phyloP scores from a whole-genome alignment of 31 red algal genomes.

The Porphyra umbilicalis region DNA sequence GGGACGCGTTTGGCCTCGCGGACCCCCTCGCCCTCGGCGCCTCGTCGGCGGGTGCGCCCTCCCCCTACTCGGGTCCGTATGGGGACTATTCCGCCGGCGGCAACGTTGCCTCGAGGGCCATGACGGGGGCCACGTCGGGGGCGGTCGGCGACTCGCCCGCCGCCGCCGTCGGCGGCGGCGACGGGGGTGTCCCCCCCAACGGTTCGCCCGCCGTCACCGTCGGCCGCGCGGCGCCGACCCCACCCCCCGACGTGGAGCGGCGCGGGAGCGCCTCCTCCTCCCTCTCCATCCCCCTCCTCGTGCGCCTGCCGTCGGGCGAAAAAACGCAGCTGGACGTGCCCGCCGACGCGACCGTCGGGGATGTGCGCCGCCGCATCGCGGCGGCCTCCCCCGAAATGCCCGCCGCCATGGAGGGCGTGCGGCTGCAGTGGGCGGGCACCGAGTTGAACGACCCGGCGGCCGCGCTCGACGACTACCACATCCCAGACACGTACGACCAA shows the following conservation, averaged over 20 bases:
- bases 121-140: background rate
- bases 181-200: background rate
- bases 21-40: background rate
- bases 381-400: conserved; percentile 9
- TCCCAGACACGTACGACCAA: conserved; percentile 57
- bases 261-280: conserved; percentile 9
- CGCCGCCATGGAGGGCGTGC: conserved; percentile 5
- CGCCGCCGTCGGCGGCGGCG: no score
- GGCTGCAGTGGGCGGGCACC: conserved; percentile 46
- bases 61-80: background rate
- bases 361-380: conserved; percentile 20
- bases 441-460: conserved; percentile 17
- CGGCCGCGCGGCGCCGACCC: no score
- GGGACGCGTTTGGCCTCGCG: background rate
- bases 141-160: no score
- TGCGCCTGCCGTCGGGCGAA: conserved; percentile 46
- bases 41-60: background rate
- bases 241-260: conserved; percentile 1
- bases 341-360: conserved; percentile 38
- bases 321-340: conserved; percentile 39
- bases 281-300: conserved; percentile 46
- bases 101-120: background rate
- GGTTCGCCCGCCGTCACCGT: background rate
- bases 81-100: background rate
- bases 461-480: conserved; percentile 46